Conservation (phyloP, 2,329 filamentous ascomycete species). For the Cercospora berteroae region DNA sequence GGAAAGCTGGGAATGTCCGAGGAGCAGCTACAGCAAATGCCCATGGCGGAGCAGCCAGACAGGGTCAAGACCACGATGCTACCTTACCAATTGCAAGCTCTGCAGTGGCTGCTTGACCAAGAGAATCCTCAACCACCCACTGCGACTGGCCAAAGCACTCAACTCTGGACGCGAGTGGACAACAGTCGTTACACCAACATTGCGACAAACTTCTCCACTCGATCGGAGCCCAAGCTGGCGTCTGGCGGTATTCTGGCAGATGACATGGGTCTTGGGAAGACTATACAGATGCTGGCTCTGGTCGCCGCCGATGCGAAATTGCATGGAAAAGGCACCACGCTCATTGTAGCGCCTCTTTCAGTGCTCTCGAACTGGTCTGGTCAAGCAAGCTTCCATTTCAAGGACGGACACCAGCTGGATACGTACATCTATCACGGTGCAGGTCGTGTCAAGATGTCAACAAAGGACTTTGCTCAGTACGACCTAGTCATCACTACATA, state of each 20-base stretch:
- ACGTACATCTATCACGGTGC: constrained; percentile 73
- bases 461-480: constrained; percentile 60
- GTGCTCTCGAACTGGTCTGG: constrained; percentile 91
- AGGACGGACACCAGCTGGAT: constrained; percentile 59
- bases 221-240: constrained; percentile 59
- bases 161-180: constrained; percentile 70
- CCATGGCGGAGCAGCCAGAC: constrained; percentile 66
- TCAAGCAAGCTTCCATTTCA: constrained; percentile 72
- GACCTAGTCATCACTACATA: constrained; percentile 85
- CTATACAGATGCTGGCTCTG: constrained; percentile 78
- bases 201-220: constrained; percentile 66
- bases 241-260: constrained; percentile 84
- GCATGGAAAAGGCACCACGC: constrained; percentile 57
- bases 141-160: constrained; percentile 62
- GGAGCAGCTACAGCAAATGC: constrained; percentile 67
- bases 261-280: constrained; percentile 92
- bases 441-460: constrained; percentile 55
- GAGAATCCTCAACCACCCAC: constrained; percentile 68
- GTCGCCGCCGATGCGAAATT: constrained; percentile 58
- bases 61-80: constrained; percentile 66
- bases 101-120: constrained; percentile 77
- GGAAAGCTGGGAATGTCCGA: constrained; percentile 72
- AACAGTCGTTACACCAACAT: constrained; percentile 59
- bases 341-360: constrained; percentile 78
- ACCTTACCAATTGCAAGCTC: constrained; percentile 75